Evolutionary conservation across 805 yeast species (phyloP), one percentile per base, ranked within the genome.

Genomic region (Hanseniaspora vineae): DNA sequence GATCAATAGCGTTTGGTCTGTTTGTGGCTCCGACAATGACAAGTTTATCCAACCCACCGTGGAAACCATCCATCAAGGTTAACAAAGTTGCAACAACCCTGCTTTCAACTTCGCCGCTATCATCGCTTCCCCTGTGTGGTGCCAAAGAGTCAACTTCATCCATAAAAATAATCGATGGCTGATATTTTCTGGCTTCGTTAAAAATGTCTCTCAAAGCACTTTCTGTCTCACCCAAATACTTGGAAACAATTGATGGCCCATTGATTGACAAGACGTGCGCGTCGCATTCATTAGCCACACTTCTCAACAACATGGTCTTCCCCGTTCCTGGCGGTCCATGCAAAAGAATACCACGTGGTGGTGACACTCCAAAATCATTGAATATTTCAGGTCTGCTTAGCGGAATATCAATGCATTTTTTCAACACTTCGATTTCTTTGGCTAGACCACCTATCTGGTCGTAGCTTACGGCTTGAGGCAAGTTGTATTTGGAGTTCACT

Each of bases 301-400:
- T 82, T 47, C 84, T 74, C 35, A 92, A 69, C 8, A 92, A 71
- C 86, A 89, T 77, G 1, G 97, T 84, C 61, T 90, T 90, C 46
- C 98, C 98, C 0, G 97, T 90, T 3, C 98, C 98, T 2, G 97
- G 92, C 2, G 97, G 95, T 0, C 98, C 98, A 66, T 90, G 95
- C 12, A 90, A 65, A 14, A 90, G 66, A n/a, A 90, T 78, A 35
- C 98, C 98, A 49, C 96, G 71, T 13, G 96, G 96, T 9, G 98
- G 97, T 9, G 81, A 73, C 17, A 88, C 81, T n/a, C 90, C 88
- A 67, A 90, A 92, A 47, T 84, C 78, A 8, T 80, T 71, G 56
- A 89, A 90, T 32, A 87, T 64, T 6, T 74, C 72, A 0, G 97
- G 95, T 49, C 77, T 77, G 50, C 80, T 78, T 23, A 92, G 69